A percentile compares a stretch with the other conserved stretches of the same genome.
Evolutionary conservation across 768 basidiomycete genomes (phyloP).

Genomic region (Mycena latifolia): DNA sequence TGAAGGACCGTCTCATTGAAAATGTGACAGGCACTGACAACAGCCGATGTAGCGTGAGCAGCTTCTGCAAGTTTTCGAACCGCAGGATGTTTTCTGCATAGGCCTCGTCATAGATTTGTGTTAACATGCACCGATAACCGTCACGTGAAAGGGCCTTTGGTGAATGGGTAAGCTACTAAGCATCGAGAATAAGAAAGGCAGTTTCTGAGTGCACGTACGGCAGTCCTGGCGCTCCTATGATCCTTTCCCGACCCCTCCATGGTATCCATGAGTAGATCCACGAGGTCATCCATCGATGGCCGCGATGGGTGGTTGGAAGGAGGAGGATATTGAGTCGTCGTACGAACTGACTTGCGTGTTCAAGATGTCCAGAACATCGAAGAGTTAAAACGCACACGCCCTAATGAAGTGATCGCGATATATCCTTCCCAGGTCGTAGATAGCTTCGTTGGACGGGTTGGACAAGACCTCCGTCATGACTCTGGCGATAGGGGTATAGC

Average conservation of each 20-base stretch:
- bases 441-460: neutral
- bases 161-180: neutral
- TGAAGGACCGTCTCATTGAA: too few species aligned
- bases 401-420: slow-evolving; percentile 14
- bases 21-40: too few species aligned
- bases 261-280: slow-evolving; percentile 8
- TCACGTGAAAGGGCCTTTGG: slow-evolving; percentile 12
- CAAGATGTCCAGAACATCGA: neutral
- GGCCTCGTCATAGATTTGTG: neutral
- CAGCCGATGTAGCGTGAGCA: too few species aligned
- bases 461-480: slow-evolving; percentile 16
- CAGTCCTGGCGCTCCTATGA: slow-evolving; percentile 16
- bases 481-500: slow-evolving; percentile 10
- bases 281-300: slow-evolving; percentile 9
- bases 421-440: slow-evolving; percentile 14
- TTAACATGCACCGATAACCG: slow-evolving; percentile 21
- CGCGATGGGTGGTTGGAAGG: slow-evolving; percentile 24
- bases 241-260: slow-evolving; percentile 1
- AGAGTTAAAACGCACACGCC: slow-evolving; percentile 14
- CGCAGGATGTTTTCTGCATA: too few species aligned
- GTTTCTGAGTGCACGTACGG: neutral
- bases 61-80: too few species aligned
- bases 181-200: neutral
- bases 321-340: neutral
- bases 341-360: slow-evolving; percentile 13